Evolutionary conservation across 2,329 filamentous ascomycete species (phyloP), one percentile per base, ranked within the genome.

Genomic region (Talaromyces rugulosus): DNA sequence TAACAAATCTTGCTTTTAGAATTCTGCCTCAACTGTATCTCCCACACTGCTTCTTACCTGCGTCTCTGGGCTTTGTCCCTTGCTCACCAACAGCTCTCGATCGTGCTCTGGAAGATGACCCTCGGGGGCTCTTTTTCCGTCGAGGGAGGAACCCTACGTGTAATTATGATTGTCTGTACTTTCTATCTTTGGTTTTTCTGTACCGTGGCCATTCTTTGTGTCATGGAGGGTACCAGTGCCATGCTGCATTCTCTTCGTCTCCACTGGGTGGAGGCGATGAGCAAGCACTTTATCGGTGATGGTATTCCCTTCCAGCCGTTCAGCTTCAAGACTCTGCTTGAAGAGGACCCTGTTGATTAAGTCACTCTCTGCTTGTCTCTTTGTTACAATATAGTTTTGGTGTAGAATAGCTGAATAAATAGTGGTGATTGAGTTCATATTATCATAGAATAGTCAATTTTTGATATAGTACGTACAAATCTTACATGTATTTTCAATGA

Each of bases 1-100:
- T 60, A 9, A 34, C 28, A 4, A 68, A 92, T 2, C 31, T 14
- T 52, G 92, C 31, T 16, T 31, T 4, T 52, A 64, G 63, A 99
- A 84, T 99, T 99, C 82, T 99, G 95, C 75, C 85, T 99, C 70
- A 99, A 99, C 83, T 98, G 94, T 77, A 94, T 99, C 66, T 99
- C 95, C 33, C 95, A 99, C 80, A 99, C 96, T 4, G 95, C 95
- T 4, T 99, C 95, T 1, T 99, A 99, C 79, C 89, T 99, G 55
- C 95, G 95, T 82, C 90, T 99, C 52, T 99, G 95, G 95, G 95
- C 95, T 34, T 79, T 99, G 69, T 99, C 95, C 1, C 88, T 99
- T 63, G 95, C 95, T 34, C 95, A 99, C 82, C 95, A 99, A 77
- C 95, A 98, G 84, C 88, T 99, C 64, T 96, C 92, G 56, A 89